These are phyloP conservation scores for Cryptococcus sp. DNA, from an alignment of 1,284 basidiomycete species.

Conservation along the genomic window DNA sequence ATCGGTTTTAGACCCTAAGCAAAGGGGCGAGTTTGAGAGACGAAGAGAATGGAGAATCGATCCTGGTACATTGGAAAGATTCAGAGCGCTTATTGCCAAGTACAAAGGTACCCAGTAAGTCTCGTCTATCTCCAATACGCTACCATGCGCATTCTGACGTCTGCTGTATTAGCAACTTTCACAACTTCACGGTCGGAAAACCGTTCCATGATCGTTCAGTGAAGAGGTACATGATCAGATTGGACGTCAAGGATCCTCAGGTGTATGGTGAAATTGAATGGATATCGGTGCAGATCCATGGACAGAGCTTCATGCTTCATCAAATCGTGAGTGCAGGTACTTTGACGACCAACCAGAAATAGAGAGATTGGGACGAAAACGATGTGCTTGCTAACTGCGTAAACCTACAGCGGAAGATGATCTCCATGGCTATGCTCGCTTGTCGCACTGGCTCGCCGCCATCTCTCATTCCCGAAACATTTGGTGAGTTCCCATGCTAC, in stretches of 20 bases:
- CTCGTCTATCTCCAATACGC: background rate
- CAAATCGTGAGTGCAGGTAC: conserved; percentile 61
- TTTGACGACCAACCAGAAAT: too few species aligned
- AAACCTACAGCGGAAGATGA: conserved; percentile 88
- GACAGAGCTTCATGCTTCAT: conserved; percentile 99
- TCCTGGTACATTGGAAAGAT: conserved; percentile 59
- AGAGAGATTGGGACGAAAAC: too few species aligned
- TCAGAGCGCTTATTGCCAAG: conserved; percentile 63
- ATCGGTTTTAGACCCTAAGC: conserved; percentile 25
- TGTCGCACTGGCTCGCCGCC: conserved; percentile 74
- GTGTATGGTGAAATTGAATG: conserved; percentile 91
- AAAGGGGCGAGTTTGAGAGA: conserved; percentile 45
- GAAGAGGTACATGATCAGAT: conserved; percentile 78
- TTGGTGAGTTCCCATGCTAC: conserved; percentile 40
- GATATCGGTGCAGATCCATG: conserved; percentile 91
- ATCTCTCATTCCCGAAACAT: conserved; percentile 64
- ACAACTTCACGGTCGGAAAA: conserved; percentile 92
- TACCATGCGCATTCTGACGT: conserved; percentile 1
- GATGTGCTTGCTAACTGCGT: background rate
- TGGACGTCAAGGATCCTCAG: conserved; percentile 62
- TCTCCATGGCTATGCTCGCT: conserved; percentile 77
- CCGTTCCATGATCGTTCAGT: conserved; percentile 80
- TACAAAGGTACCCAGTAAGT: conserved; percentile 65
- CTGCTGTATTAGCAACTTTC: conserved; percentile 72
- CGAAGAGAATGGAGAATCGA: conserved; percentile 65